Base-by-base conservation (phyloP, 495 filamentous ascomycete genomes). In the Clohesyomyces aquaticus region DNA sequence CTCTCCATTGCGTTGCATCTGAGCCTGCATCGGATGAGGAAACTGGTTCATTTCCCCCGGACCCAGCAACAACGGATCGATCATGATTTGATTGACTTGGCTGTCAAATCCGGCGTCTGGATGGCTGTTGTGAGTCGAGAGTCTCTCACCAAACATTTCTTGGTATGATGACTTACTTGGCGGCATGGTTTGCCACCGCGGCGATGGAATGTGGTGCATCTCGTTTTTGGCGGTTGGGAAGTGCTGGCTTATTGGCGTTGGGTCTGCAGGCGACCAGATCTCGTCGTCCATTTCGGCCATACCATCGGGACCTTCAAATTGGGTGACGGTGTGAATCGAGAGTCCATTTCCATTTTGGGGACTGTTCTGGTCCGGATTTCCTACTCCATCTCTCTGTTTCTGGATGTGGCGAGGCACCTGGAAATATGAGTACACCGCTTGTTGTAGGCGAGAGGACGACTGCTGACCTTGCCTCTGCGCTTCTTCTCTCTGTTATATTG, bases 401-500 rank as follows among this genome's bases (percentile, higher is more conserved):
- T 67, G 65, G 38, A 67, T 67, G 47, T 67, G 65, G 10, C 65
- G 58, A 46, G 65, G 65, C 1, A 67, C 65, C 62, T 65, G 41
- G 21, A 28, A 8, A 18, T n/a, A 32, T 54, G 21, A 54, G 46
- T 10, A 41, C 10, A 1, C 14, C 14, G 28, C 32, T 38, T 14
- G 6, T 1, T 14, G 48, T 9, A 32, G 19, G 25, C 6, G 27
- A 16, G 46, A 16, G 50, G 25, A 58, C 0, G 21, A 45, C 14
- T 22, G 3, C 19, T 22, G 58, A 65, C 62, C 59, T 67, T 67
- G 45, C 65, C 65, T 53, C 65, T 29, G 8, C 65, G 57, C 32
- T 67, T 66, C 63, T 70, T 70, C 21, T 59, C 58, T 42, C 58
- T 23, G 53, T 70, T 62, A 46, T 67, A 61, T 53, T 66, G 64